Percentiles rank a stretch among this genome's conserved stretches.
Conservation (phyloP, 768 basidiomycete genomes). For the Tulasnella sp. region DNA sequence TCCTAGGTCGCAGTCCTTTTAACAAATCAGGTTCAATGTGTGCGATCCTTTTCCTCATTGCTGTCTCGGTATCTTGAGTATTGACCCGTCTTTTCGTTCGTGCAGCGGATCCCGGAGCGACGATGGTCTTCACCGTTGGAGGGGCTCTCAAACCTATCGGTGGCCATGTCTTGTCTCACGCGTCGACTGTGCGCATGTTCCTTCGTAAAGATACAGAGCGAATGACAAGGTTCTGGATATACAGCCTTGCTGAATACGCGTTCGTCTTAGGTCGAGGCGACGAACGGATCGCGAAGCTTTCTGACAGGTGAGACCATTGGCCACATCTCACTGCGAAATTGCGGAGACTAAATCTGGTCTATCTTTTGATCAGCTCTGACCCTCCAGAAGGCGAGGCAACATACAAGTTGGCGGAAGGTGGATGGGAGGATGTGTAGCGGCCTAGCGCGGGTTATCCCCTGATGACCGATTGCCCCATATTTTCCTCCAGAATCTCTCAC, state of each 20-base stretch:
- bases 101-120: conserved; percentile 90
- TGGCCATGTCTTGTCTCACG: conserved; percentile 82
- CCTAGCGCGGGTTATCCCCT: not conserved
- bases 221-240: not conserved
- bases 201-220: conserved; percentile 65
- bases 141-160: conserved; percentile 62
- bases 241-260: not conserved
- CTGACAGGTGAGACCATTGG: conserved; percentile 48
- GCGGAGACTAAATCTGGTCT: not conserved
- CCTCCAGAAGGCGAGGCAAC: conserved; percentile 87
- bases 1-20: conserved; percentile 74
- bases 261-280: conserved; percentile 66
- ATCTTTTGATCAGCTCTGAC: conserved; percentile 53
- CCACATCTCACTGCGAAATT: not conserved
- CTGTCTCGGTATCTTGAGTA: not conserved
- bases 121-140: conserved; percentile 92
- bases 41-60: not conserved
- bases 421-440: conserved; percentile 75
- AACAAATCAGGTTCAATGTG: conserved; percentile 92
- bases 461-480: too few species aligned
- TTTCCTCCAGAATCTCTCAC: too few species aligned
- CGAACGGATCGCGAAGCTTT: conserved; percentile 85
- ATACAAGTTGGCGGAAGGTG: conserved; percentile 86
- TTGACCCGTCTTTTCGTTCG: conserved; percentile 5
- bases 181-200: conserved; percentile 85